Base-by-base conservation (phyloP, 768 basidiomycete species). In the Coprinopsis strossmayeri region DNA sequence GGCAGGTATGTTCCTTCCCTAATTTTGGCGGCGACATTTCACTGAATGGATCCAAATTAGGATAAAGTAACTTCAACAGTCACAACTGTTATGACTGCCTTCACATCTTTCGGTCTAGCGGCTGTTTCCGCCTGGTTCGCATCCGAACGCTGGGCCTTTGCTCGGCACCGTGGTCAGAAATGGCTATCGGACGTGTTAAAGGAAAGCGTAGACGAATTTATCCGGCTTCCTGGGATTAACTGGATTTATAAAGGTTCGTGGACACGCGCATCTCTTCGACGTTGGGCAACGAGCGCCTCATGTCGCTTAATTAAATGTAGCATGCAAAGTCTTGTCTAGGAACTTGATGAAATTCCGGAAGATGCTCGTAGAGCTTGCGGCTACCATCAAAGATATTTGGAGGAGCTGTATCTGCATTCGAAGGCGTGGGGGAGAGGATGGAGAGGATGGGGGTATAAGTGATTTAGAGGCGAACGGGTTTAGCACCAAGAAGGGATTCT, bases 91-190 rank as follows among this genome's bases (percentile, higher is more conserved):
- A 77, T 90, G 55, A 90, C 87, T 27, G 72, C 80, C 2, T 79
- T 84, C 61, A 86, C 84, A 11, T 82, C 78, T 10, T 82, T 85
- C 55, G 84, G 84, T 40, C 74, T 87, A 10, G 66, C 74, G 9
- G 83, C 84, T 2, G 85, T 87, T 5, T 85, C 84, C 0, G 65
- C 77, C 1, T 88, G 85, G 85, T 84, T 87, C 58, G 78, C 80
- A 11, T 81, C 78, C 3, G 85, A 87, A 59, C 76, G 79, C 9
- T 82, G 76, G 73, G 72, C 78, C 12, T 87, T 79, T 64, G 64
- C 70, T 20, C 71, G 74, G 9, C 79, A 86, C 58, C 70, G 76
- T 32, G 85, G 85, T 3, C 69, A 74, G 51, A 83, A 84, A 61
- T 86, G 83, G 82, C 76, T 87, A 9, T 72, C 74, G 41, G 84